These are phyloP conservation scores for Globisporangium takayamanum DNA, from an alignment of 352 stramenopile genomes.

Conservation along the genomic window DNA sequence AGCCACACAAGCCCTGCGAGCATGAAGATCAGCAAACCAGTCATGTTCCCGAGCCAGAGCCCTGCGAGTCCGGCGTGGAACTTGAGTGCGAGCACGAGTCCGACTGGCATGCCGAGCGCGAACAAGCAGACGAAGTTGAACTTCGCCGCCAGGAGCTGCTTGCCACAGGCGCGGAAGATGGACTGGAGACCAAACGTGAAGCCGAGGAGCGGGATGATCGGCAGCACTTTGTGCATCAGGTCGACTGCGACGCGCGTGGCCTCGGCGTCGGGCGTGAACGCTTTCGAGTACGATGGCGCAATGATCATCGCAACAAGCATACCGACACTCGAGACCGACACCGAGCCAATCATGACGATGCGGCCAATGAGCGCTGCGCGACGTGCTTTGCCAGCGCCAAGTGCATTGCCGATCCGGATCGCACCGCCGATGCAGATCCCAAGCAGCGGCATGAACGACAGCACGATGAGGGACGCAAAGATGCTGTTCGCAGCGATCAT, in stretches of 20 bases:
- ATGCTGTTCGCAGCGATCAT: constrained; percentile 31
- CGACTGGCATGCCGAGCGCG: constrained; percentile 18
- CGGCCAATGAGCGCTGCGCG: constrained; percentile 17
- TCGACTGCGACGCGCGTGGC: not conserved
- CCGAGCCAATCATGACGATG: constrained; percentile 14
- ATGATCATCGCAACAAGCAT: constrained; percentile 14
- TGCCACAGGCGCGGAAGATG: constrained; percentile 15
- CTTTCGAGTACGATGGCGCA: constrained; percentile 10
- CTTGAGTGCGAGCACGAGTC: constrained; percentile 14
- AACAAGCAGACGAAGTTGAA: constrained; percentile 18
- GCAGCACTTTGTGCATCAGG: constrained; percentile 3
- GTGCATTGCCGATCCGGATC: constrained; percentile 29
- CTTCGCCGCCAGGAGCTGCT: constrained; percentile 13
- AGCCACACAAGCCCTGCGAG: constrained; percentile 17
- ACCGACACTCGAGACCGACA: constrained; percentile 8
- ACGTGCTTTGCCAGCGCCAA: constrained; percentile 20
- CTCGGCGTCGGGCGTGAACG: constrained; percentile 12
- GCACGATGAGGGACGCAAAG: constrained; percentile 22
- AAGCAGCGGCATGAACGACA: constrained; percentile 26
- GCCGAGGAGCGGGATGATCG: constrained; percentile 11
- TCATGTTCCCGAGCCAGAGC: constrained; percentile 19
- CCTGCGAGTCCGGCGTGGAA: constrained; percentile 15
- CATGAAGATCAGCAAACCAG: constrained; percentile 11
- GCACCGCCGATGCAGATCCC: constrained; percentile 23
- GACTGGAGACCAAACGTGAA: constrained; percentile 10